Evolutionary conservation across 345 rosid genomes (phyloP), one percentile per base, ranked within the genome.

Genomic region (Nasturtium officinale): DNA sequence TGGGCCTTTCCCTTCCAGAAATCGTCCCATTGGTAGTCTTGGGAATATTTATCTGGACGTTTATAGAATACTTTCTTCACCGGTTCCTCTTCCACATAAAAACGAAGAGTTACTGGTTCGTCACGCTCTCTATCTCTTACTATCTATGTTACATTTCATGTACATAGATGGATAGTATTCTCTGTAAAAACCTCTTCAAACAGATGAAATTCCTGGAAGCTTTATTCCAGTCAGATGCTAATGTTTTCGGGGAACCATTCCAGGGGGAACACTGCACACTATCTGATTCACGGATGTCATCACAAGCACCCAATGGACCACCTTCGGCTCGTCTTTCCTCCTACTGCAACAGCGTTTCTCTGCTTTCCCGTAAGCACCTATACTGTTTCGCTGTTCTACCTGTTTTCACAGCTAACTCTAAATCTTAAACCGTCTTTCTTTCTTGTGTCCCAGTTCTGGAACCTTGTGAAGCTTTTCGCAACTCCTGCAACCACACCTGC

Each of bases 241-340:
- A 69, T 70, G 43, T 37, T 63, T 12, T 48, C 53, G 21, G 38
- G 38, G 52, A 69, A 62, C 64, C 77, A 68, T 75, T 83, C 46
- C 77, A 90, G 97, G 90, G 84, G 87, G 56, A 93, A 93, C 81
- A 93, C 98, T 23, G 48, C 83, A 15, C 97, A 93, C 77, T 93
- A 90, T 82, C 93, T 90, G 74, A 75, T 93, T 67, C 98, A 93
- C 62, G 98, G 98, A 54, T 90, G 93, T 81, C 98, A 93, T 78
- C 97, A 93, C 77, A 93, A 93, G 83, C 97, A 93, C 87, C 98
- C 98, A 15, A 90, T 89, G 97, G 97, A 92, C 83, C 84, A 84
- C 71, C 84, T 90, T 32, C 82, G 98, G 16, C 98, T 92, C 28
- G 97, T 92, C 74, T 90, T 93, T 59, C 97, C 98, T 58, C 98